Conservation (phyloP, 2,329 filamentous ascomycete genomes). For the Botrytis deweyae region DNA sequence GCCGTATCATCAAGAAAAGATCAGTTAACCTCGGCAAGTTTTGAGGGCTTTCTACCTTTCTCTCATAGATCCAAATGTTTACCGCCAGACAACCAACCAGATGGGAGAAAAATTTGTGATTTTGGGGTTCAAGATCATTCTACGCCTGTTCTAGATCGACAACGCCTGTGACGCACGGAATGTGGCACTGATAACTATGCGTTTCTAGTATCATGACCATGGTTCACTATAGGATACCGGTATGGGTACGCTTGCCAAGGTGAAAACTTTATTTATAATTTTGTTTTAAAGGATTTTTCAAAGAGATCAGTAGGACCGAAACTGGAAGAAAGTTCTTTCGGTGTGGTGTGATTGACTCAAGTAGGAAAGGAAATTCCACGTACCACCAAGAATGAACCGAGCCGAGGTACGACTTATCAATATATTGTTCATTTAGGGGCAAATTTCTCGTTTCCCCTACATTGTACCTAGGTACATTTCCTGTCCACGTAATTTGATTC, state of each 20-base stretch:
- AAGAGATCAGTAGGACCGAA: background rate
- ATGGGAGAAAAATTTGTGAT: background rate
- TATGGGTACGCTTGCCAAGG: background rate
- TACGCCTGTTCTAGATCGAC: slow-evolving; percentile 7
- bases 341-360: background rate
- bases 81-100: background rate
- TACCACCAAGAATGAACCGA: background rate
- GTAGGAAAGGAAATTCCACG: background rate
- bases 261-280: background rate
- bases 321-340: background rate
- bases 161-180: background rate
- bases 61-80: background rate
- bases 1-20: background rate
- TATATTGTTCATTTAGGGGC: background rate
- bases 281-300: background rate
- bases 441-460: background rate
- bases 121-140: background rate
- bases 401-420: background rate
- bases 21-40: slow-evolving; percentile 9
- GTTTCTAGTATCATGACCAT: background rate
- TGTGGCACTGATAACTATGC: background rate
- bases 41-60: background rate
- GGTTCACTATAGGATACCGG: background rate
- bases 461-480: background rate
- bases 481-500: background rate